Percentiles rank a stretch among this genome's conserved stretches.
phyloP scores from a whole-genome alignment of 163 green algal genomes.

The Chlamydomonas reinhardtii region DNA sequence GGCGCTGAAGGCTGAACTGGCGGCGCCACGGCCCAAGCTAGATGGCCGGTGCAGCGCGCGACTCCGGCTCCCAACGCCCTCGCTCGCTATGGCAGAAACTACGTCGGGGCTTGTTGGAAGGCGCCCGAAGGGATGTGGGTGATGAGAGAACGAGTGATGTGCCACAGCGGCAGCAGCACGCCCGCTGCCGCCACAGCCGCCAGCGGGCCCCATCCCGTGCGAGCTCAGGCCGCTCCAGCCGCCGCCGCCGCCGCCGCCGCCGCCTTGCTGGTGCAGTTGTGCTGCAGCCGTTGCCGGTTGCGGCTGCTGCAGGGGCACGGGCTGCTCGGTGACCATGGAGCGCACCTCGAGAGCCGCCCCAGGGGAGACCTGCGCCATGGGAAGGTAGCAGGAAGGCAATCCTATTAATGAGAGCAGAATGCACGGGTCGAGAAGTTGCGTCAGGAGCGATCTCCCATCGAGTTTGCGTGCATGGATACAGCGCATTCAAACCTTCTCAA shows the following conservation, averaged over 20 bases:
- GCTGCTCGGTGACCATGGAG: not conserved
- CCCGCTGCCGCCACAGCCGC: too few relatives aligned
- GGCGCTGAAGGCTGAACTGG: not conserved
- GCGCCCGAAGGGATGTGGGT: not conserved
- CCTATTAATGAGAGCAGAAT: not conserved
- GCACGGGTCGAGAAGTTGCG: not conserved
- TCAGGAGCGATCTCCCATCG: too few relatives aligned
- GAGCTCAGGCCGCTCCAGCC: too few relatives aligned
- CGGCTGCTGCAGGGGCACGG: not conserved
- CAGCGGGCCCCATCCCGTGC: too few relatives aligned
- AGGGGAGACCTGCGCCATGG: not conserved
- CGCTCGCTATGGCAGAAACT: not conserved
- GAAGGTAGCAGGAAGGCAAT: not conserved
- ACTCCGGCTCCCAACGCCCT: not conserved
- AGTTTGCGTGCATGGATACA: too few relatives aligned
- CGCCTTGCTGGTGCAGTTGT: too few relatives aligned
- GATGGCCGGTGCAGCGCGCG: constrained; percentile 2
- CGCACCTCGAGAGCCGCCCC: constrained; percentile 4
- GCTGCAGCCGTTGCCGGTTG: not conserved
- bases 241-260: too few relatives aligned
- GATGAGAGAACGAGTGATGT: not conserved
- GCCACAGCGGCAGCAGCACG: too few relatives aligned
- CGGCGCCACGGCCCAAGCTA: not conserved
- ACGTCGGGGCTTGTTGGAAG: not conserved
- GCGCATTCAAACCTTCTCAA: too few relatives aligned